A percentile compares a stretch with the other conserved stretches of the same genome.
Conservation (phyloP, 2,329 filamentous ascomycete species). For the Phialophora chinensis region DNA sequence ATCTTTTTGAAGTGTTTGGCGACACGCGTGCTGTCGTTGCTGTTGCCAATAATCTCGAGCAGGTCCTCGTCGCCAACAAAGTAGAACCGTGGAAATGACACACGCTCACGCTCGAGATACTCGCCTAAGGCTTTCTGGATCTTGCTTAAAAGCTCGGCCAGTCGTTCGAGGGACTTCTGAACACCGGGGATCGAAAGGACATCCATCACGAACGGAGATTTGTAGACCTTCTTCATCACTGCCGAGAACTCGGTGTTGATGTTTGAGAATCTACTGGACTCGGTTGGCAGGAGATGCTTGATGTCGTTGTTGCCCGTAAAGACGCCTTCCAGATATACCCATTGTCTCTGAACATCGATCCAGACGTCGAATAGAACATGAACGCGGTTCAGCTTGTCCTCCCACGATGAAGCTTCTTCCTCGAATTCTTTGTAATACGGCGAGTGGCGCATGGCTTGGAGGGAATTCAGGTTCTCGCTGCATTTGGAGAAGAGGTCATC, state of each 20-base stretch:
- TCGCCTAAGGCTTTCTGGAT: slow-evolving; percentile 98
- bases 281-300: slow-evolving; percentile 94
- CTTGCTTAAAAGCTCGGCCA: slow-evolving; percentile 97
- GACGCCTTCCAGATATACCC: slow-evolving; percentile 98
- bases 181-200: slow-evolving; percentile 95
- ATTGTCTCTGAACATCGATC: slow-evolving; percentile 99
- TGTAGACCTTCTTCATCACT: slow-evolving; percentile 99
- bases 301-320: slow-evolving; percentile 99
- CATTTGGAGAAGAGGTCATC: slow-evolving; percentile 98
- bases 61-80: slow-evolving; percentile 99
- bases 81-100: slow-evolving; percentile 98
- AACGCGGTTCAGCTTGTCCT: slow-evolving; percentile 96
- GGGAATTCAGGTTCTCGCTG: slow-evolving; percentile 94
- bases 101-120: slow-evolving; percentile 95
- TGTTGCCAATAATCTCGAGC: slow-evolving; percentile 98
- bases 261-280: slow-evolving; percentile 96
- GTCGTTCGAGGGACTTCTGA: slow-evolving; percentile 90
- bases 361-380: slow-evolving; percentile 98
- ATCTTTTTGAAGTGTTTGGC: slow-evolving; percentile 99
- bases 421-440: slow-evolving; percentile 99
- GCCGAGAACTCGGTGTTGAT: slow-evolving; percentile 98
- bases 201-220: slow-evolving; percentile 92
- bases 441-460: slow-evolving; percentile 98
- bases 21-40: slow-evolving; percentile 93
- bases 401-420: slow-evolving; percentile 94